A percentile compares a stretch with the other conserved stretches of the same genome.
phyloP scores from a whole-genome alignment of 352 stramenopile species.

The Pythium insidiosum region DNA sequence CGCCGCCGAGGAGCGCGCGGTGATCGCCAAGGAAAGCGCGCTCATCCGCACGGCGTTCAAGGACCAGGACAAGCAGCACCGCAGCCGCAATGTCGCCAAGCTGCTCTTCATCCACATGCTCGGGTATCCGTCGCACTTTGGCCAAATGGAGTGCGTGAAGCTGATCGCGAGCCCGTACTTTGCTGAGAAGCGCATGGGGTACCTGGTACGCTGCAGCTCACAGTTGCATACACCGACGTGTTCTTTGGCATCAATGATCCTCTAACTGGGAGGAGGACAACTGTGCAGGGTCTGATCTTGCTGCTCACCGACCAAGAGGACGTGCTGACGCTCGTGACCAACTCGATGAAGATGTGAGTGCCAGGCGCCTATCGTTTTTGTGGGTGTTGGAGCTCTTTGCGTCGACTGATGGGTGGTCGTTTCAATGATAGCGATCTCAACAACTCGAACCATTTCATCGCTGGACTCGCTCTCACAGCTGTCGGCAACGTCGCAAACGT shows the following conservation, averaged over 20 bases:
- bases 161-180: constrained; percentile 98
- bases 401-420: background rate
- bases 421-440: constrained; percentile 80
- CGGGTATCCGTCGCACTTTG: constrained; percentile 99
- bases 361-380: background rate
- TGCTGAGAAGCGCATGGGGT: constrained; percentile 99
- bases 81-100: constrained; percentile 99
- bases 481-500: constrained; percentile 98
- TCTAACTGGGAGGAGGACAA: background rate
- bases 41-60: constrained; percentile 99
- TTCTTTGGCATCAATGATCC: no score
- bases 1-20: constrained; percentile 95
- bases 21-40: constrained; percentile 99
- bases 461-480: constrained; percentile 93
- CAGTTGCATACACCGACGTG: no score
- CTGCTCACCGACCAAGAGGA: constrained; percentile 98
- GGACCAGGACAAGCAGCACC: constrained; percentile 95
- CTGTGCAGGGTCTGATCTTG: constrained; percentile 88
- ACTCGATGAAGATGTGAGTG: constrained; percentile 97
- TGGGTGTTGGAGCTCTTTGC: background rate
- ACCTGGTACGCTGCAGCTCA: constrained; percentile 90
- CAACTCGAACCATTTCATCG: constrained; percentile 92
- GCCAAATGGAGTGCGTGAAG: constrained; percentile 99
- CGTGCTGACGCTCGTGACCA: constrained; percentile 99
- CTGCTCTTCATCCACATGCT: constrained; percentile 99